Conservation (phyloP, 1,284 basidiomycete species). For the Agaricales sp. region DNA sequence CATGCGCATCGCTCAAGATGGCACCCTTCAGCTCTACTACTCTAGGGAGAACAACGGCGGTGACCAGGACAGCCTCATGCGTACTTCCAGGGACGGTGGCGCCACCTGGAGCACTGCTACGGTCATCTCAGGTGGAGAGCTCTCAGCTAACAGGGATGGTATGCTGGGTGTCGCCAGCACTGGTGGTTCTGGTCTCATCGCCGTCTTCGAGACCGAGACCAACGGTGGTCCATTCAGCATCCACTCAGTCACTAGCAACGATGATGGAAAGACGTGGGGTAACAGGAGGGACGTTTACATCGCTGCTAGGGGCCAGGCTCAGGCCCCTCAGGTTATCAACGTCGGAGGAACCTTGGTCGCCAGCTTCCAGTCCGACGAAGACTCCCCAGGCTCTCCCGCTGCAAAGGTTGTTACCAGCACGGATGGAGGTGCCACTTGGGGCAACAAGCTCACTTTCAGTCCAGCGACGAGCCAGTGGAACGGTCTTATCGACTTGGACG, state of each 20-base stretch:
- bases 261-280: not conserved
- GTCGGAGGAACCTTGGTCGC: not conserved
- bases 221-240: not conserved
- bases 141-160: not conserved
- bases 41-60: not conserved
- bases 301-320: not conserved
- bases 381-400: no score
- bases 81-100: not conserved
- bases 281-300: not conserved
- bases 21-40: not conserved
- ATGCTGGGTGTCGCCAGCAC: not conserved
- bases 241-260: not conserved
- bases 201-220: not conserved
- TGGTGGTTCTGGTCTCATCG: not conserved
- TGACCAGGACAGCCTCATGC: not conserved
- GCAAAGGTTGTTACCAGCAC: no score
- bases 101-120: not conserved
- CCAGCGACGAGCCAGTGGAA: no score
- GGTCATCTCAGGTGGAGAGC: not conserved
- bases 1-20: not conserved
- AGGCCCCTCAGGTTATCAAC: not conserved
- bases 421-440: no score
- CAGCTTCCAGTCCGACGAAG: not conserved
- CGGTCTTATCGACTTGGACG: no score
- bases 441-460: no score